Conservation (phyloP, 495 filamentous ascomycete genomes). For the Letharia lupina region DNA sequence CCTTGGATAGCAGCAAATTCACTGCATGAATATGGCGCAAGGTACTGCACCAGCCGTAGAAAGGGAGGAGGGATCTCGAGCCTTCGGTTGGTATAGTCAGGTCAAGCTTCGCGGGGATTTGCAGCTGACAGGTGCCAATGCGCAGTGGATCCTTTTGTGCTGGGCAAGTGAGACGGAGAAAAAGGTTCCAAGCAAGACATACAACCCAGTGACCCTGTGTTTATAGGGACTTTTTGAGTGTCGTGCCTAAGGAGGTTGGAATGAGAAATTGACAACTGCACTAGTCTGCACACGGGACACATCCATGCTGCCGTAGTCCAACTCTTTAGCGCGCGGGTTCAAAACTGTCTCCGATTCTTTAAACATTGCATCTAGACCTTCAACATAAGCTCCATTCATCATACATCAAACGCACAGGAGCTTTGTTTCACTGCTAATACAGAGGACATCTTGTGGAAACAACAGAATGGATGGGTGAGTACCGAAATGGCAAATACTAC, state of each 20-base stretch:
- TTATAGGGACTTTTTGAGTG: background rate
- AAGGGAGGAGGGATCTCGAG: background rate
- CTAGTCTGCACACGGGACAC: background rate
- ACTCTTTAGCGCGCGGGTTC: constrained; percentile 1
- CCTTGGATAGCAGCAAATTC: background rate
- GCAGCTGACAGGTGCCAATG: constrained; percentile 2
- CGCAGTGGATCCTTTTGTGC: background rate
- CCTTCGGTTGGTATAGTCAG: background rate
- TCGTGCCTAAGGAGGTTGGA: background rate
- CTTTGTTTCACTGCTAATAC: background rate
- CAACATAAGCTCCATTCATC: background rate
- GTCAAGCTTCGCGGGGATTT: constrained; percentile 1
- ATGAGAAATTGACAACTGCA: constrained; percentile 2
- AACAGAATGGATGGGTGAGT: constrained; percentile 20
- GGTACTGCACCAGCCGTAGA: background rate
- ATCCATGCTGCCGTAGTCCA: background rate
- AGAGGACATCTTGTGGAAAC: background rate
- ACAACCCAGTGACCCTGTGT: background rate
- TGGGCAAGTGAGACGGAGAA: background rate
- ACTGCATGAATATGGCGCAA: background rate
- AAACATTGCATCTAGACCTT: constrained; percentile 3
- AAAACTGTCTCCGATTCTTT: background rate
- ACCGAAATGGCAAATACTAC: background rate
- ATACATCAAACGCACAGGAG: background rate
- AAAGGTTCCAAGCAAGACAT: background rate